Conservation (phyloP, 352 stramenopile genomes). For the Phytophthora megakarya region DNA sequence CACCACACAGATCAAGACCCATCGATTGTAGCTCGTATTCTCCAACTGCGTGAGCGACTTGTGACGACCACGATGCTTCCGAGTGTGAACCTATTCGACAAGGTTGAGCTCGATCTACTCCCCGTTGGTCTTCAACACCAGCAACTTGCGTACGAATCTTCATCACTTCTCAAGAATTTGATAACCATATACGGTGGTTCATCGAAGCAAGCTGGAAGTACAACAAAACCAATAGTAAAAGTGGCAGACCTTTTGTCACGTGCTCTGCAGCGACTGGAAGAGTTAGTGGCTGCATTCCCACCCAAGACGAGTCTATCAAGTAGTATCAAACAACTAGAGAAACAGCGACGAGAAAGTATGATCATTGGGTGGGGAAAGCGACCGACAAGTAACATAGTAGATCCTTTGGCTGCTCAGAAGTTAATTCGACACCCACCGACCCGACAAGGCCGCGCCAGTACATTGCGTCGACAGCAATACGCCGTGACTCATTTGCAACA, state of each 20-base stretch:
- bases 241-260: background rate
- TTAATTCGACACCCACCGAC: conserved; percentile 4
- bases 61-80: conserved; percentile 15
- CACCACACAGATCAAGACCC: conserved; percentile 25
- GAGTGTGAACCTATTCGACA: conserved; percentile 15
- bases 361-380: conserved; percentile 42
- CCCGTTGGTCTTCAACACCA: conserved; percentile 23
- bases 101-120: conserved; percentile 25
- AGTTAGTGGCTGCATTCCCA: conserved; percentile 33
- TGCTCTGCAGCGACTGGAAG: conserved; percentile 34
- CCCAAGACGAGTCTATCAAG: conserved; percentile 38
- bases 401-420: background rate
- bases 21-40: conserved; percentile 15
- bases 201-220: background rate
- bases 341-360: conserved; percentile 46
- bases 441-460: conserved; percentile 9
- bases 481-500: conserved; percentile 30
- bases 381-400: conserved; percentile 7
- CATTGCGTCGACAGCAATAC: conserved; percentile 23
- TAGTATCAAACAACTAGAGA: conserved; percentile 49
- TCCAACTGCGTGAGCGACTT: conserved; percentile 37
- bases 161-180: conserved; percentile 12
- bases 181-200: conserved; percentile 18
- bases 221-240: background rate
- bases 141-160: conserved; percentile 1